Evolutionary conservation across 2,329 filamentous ascomycete genomes (phyloP).

Genomic region (Aurifilum marmelostoma): DNA sequence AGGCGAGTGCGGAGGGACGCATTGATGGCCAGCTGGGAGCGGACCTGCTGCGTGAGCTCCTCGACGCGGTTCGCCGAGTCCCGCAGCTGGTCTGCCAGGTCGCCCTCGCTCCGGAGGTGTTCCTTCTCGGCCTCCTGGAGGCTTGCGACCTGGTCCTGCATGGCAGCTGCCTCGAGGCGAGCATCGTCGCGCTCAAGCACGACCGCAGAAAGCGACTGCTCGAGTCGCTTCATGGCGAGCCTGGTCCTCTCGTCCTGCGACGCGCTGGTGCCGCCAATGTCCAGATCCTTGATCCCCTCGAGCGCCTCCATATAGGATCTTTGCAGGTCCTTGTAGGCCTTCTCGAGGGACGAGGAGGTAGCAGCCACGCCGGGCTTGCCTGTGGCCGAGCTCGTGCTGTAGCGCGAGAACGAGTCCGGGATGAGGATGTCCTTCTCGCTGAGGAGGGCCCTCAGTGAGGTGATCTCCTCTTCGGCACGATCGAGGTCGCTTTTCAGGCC

Average conservation of each 20-base stretch:
- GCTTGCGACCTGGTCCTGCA: constrained; percentile 63
- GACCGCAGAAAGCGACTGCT: constrained; percentile 69
- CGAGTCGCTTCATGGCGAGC: constrained; percentile 66
- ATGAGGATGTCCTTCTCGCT: constrained; percentile 81
- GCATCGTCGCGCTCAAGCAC: constrained; percentile 75
- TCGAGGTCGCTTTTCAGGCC: constrained; percentile 97
- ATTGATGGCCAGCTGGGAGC: constrained; percentile 79
- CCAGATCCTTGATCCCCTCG: constrained; percentile 67
- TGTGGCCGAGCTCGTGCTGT: constrained; percentile 38
- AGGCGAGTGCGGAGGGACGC: constrained; percentile 75
- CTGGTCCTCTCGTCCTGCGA: constrained; percentile 61
- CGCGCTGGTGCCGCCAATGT: constrained; percentile 46
- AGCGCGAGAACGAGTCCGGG: constrained; percentile 60
- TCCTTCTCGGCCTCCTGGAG: constrained; percentile 60
- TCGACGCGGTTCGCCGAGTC: constrained; percentile 79
- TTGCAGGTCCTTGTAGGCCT: constrained; percentile 76
- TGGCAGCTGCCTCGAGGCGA: constrained; percentile 64
- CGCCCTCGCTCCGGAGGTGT: constrained; percentile 62
- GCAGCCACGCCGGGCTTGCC: constrained; percentile 52
- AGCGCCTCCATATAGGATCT: constrained; percentile 70
- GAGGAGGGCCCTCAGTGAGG: constrained; percentile 76
- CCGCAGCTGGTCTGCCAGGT: constrained; percentile 69
- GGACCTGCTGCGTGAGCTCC: constrained; percentile 76
- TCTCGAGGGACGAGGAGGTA: constrained; percentile 72
- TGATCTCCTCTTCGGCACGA: constrained; percentile 89